Base-by-base conservation (phyloP, 371 early-diverging fungal genomes). In the Dinochytrium kinnereticum region DNA sequence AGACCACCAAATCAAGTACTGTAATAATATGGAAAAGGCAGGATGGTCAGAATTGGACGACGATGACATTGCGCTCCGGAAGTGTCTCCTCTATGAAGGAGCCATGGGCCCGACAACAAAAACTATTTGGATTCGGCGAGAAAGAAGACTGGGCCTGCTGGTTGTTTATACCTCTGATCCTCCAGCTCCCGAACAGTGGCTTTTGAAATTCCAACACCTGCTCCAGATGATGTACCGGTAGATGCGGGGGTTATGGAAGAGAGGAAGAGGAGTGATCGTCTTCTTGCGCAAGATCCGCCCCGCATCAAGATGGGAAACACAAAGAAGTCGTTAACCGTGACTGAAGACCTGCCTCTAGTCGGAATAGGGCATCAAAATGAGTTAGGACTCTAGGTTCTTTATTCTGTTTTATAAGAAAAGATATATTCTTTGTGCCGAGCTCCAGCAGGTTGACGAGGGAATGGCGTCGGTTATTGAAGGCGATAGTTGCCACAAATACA, bases 351-450 rank as follows among this genome's bases (percentile, higher is more conserved):
- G 26, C 55, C 10, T 53, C 55, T 13, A 53, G 55, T 26, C 94
- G 85, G 71, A 91, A 91, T 15, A 84, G 89, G 34, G 94, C 91
- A n/a, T n/a, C n/a, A n/a, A n/a, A n/a, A n/a, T n/a, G n/a, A n/a
- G n/a, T n/a, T n/a, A n/a, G n/a, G n/a, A n/a, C n/a, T n/a, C n/a
- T n/a, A n/a, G n/a, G n/a, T n/a, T n/a, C n/a, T n/a, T n/a, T n/a
- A n/a, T n/a, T n/a, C n/a, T n/a, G n/a, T n/a, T n/a, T n/a, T n/a
- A n/a, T n/a, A n/a, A n/a, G n/a, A n/a, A n/a, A n/a, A n/a, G n/a
- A n/a, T n/a, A n/a, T n/a, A n/a, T n/a, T n/a, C n/a, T n/a, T n/a
- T n/a, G n/a, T n/a, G n/a, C n/a, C n/a, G n/a, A n/a, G n/a, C n/a
- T n/a, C n/a, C n/a, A n/a, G n/a, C n/a, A n/a, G n/a, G n/a, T n/a